Evolutionary conservation across 441 rosid genomes (phyloP).

Genomic region (Corymbia citriodora): DNA sequence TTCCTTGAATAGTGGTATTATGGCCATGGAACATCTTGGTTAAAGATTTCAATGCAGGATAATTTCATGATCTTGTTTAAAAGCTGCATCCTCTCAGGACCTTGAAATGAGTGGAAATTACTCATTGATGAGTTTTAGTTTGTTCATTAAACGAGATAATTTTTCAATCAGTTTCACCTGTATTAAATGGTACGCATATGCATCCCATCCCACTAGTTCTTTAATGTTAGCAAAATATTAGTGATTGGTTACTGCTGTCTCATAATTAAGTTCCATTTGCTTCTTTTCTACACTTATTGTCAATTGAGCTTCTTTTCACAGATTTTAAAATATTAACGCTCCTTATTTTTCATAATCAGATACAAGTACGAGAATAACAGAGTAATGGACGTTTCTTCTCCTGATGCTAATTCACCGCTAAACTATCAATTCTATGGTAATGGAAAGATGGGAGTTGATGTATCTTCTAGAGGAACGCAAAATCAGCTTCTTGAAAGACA

Average conservation of each 20-base stretch:
- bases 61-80: neutral
- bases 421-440: slow-evolving; percentile 76
- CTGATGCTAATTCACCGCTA: slow-evolving; percentile 67
- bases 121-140: neutral
- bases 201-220: neutral
- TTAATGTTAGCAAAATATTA: neutral
- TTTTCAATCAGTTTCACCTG: neutral
- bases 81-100: neutral
- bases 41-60: neutral
- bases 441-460: slow-evolving; percentile 60
- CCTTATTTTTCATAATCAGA: slow-evolving; percentile 31
- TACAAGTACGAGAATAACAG: slow-evolving; percentile 87
- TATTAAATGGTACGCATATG: neutral
- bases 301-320: neutral
- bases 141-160: neutral
- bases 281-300: neutral
- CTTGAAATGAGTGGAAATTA: neutral
- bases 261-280: slow-evolving; percentile 31
- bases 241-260: neutral
- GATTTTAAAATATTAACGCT: neutral
- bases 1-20: neutral
- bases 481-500: slow-evolving; percentile 97
- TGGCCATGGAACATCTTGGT: neutral
- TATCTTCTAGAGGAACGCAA: slow-evolving; percentile 71
- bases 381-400: slow-evolving; percentile 71